Evolutionary conservation across 306 rosid species (phyloP).

Genomic region (Rubus parviflorus): DNA sequence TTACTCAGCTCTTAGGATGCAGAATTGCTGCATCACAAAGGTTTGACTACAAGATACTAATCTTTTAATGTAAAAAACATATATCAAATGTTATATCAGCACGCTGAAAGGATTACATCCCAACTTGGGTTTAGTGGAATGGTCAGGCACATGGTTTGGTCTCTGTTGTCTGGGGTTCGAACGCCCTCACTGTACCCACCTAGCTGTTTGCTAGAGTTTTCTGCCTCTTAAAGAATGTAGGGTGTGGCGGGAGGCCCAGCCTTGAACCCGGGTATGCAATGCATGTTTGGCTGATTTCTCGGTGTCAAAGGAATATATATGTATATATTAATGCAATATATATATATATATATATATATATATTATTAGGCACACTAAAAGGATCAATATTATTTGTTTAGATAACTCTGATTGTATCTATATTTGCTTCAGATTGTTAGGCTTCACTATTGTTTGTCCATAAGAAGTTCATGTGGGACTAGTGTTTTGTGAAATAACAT

Average conservation of each 20-base stretch:
- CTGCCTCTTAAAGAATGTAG: neutral
- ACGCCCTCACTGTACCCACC: neutral
- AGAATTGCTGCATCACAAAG: neutral
- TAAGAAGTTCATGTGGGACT: no score
- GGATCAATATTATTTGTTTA: no score
- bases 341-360: no score
- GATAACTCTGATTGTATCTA: no score
- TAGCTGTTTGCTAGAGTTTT: neutral
- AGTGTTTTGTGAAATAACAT: neutral
- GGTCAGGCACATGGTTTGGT: neutral
- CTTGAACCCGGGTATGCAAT: no score
- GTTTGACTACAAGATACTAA: neutral
- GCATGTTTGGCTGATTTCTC: no score
- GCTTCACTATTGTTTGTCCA: no score
- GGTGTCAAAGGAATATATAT: no score
- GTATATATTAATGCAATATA: no score
- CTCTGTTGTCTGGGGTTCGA: neutral
- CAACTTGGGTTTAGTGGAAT: neutral
- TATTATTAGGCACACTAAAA: no score
- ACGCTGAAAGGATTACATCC: neutral
- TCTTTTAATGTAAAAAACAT: neutral
- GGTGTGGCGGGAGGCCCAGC: neutral
- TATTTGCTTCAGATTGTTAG: no score
- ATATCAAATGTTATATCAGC: neutral
- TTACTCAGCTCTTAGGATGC: neutral